A percentile compares a stretch with the other conserved stretches of the same genome.
Conservation (phyloP, 768 basidiomycete species). For the Exsudoporus frostii region DNA sequence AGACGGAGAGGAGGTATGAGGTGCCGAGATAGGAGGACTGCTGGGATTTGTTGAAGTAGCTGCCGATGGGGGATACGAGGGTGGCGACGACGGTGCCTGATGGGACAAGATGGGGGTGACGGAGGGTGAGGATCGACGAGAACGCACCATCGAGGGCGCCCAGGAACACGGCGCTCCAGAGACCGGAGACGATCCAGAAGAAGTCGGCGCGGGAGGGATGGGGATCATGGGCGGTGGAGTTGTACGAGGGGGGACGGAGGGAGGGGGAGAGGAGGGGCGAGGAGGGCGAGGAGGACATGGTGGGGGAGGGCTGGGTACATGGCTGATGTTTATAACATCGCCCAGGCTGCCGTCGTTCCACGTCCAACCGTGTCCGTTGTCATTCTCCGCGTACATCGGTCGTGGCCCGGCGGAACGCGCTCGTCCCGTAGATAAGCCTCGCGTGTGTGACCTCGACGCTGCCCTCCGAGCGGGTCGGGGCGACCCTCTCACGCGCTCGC, state of each 20-base stretch:
- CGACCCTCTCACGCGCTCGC: no score
- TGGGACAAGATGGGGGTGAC: not conserved
- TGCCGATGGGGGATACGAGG: conserved; percentile 79
- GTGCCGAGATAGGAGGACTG: conserved; percentile 87
- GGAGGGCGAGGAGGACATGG: conserved; percentile 33
- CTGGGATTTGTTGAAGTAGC: conserved; percentile 75
- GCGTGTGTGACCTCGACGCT: no score
- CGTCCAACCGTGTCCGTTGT: conserved; percentile 16
- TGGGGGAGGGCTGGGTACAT: not conserved
- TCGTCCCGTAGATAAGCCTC: no score
- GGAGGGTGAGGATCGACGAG: not conserved
- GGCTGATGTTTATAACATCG: conserved; percentile 18
- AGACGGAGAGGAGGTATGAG: conserved; percentile 81
- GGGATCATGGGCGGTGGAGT: conserved; percentile 36
- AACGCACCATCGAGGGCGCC: conserved; percentile 78
- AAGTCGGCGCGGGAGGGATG: conserved; percentile 53
- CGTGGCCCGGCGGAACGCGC: conserved; percentile 13
- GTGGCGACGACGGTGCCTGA: conserved; percentile 83
- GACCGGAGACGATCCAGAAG: conserved; percentile 68
- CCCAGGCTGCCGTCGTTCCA: conserved; percentile 20
- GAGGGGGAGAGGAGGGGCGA: conserved; percentile 50
- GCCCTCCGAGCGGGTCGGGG: no score
- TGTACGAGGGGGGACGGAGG: conserved; percentile 38
- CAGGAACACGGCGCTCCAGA: conserved; percentile 83
- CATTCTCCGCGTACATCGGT: conserved; percentile 33